These are phyloP conservation scores for Ogataea nonfermentans DNA, from an alignment of 805 yeast genomes.

Conservation along the genomic window DNA sequence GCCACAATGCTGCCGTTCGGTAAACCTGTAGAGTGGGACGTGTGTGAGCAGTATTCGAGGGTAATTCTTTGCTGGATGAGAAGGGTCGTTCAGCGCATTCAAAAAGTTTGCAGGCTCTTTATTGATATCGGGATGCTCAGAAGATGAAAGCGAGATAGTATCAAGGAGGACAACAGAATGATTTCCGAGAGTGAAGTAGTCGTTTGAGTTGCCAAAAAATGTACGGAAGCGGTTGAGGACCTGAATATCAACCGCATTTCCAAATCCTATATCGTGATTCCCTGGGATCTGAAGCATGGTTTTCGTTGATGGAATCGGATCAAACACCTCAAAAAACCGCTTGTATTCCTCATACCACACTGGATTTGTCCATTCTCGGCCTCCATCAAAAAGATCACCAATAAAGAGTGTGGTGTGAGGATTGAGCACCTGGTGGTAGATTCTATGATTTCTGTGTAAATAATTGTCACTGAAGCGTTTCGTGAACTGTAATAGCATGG, in stretches of 20 bases:
- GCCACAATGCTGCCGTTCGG: constrained; percentile 63
- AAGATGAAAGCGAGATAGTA: constrained; percentile 72
- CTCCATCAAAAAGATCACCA: constrained; percentile 95
- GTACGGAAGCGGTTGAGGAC: constrained; percentile 62
- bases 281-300: constrained; percentile 63
- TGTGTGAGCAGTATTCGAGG: constrained; percentile 79
- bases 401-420: constrained; percentile 79
- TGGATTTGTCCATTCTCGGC: constrained; percentile 47
- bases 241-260: constrained; percentile 57
- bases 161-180: constrained; percentile 78
- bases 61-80: constrained; percentile 26
- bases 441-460: constrained; percentile 71
- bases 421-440: constrained; percentile 53
- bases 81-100: constrained; percentile 31
- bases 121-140: constrained; percentile 41
- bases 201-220: constrained; percentile 70
- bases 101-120: constrained; percentile 53
- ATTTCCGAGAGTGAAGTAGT: constrained; percentile 54
- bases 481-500: constrained; percentile 51
- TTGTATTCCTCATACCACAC: constrained; percentile 64
- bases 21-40: constrained; percentile 79
- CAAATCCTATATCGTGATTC: constrained; percentile 95
- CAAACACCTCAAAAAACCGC: constrained; percentile 65
- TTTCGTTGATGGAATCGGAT: constrained; percentile 39
- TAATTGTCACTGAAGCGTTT: constrained; percentile 70